These are phyloP conservation scores for Fraxinus sp. DNA, from an alignment of 305 asterid genomes.

Conservation along the genomic window DNA sequence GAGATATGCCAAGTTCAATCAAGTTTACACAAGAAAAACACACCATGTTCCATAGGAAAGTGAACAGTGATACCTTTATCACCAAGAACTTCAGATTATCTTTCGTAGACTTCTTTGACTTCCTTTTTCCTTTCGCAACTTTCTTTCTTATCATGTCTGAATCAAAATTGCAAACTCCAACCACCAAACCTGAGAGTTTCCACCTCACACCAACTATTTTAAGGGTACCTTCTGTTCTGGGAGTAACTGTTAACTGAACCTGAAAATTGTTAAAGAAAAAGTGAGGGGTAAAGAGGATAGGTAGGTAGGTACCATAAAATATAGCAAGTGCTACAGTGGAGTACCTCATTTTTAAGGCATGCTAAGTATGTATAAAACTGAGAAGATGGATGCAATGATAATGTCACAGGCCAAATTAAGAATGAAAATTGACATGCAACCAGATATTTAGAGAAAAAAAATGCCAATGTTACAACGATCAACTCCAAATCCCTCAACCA, in stretches of 20 bases:
- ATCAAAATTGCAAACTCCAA: conserved; percentile 73
- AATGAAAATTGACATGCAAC: background rate
- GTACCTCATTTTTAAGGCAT: conserved; percentile 4
- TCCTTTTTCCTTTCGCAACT: conserved; percentile 55
- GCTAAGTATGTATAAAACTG: conserved; percentile 15
- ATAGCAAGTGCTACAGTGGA: background rate
- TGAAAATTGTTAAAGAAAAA: conserved; percentile 35
- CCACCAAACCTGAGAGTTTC: conserved; percentile 87
- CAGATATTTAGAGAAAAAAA: background rate
- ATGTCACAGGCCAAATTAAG: background rate
- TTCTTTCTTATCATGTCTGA: conserved; percentile 57
- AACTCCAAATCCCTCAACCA: background rate
- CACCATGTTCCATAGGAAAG: conserved; percentile 11
- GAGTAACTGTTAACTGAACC: conserved; percentile 84
- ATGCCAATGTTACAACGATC: background rate
- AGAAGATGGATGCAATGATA: conserved; percentile 15
- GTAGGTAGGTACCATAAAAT: conserved; percentile 27
- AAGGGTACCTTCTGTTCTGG: conserved; percentile 77
- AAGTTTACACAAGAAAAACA: conserved; percentile 22
- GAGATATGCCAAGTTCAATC: conserved; percentile 10
- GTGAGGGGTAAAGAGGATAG: conserved; percentile 11
- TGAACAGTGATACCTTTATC: conserved; percentile 57
- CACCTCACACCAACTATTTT: conserved; percentile 90
- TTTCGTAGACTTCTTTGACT: conserved; percentile 44
- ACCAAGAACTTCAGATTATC: conserved; percentile 79